Percentiles rank a stretch among this genome's conserved stretches.
Evolutionary conservation across 2,329 filamentous ascomycete genomes (phyloP).

Genomic region (Penicillium nordicum): DNA sequence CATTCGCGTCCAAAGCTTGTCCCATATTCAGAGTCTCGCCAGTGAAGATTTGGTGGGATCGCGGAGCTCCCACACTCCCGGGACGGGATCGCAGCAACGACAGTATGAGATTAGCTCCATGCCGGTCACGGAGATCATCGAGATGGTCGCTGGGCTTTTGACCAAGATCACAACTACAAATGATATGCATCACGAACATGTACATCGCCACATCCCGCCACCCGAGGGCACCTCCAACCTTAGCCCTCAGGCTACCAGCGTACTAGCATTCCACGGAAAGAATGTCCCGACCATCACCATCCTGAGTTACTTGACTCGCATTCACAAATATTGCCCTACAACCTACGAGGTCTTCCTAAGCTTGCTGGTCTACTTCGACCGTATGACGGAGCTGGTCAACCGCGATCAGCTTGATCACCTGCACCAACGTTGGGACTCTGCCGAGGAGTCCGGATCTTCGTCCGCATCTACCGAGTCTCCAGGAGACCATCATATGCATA

Average conservation of each 20-base stretch:
- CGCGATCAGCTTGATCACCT: constrained; percentile 67
- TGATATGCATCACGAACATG: constrained; percentile 85
- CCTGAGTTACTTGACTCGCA: constrained; percentile 87
- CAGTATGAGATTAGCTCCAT: constrained; percentile 95
- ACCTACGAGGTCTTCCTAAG: constrained; percentile 98
- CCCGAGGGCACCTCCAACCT: constrained; percentile 58
- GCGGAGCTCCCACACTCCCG: constrained; percentile 43
- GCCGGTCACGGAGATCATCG: constrained; percentile 95
- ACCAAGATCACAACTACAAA: constrained; percentile 98
- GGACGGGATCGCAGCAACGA: constrained; percentile 50
- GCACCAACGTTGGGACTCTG: constrained; percentile 26
- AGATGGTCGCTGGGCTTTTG: constrained; percentile 94
- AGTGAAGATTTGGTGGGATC: constrained; percentile 67
- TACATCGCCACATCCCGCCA: constrained; percentile 70
- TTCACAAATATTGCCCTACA: constrained; percentile 98
- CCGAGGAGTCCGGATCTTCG: constrained; percentile 15
- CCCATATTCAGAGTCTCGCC: constrained; percentile 86
- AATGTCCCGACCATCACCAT: constrained; percentile 98
- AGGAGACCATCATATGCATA: constrained; percentile 14
- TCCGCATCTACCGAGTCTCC: constrained; percentile 20
- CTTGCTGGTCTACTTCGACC: constrained; percentile 93
- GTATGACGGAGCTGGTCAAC: constrained; percentile 97
- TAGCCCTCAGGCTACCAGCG: constrained; percentile 64
- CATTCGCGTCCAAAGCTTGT: constrained; percentile 82
- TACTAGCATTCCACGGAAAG: constrained; percentile 95